A percentile compares a stretch with the other conserved stretches of the same genome.
Conservation (phyloP, 1,284 basidiomycete genomes). For the Ceratobasidium papillatum region DNA sequence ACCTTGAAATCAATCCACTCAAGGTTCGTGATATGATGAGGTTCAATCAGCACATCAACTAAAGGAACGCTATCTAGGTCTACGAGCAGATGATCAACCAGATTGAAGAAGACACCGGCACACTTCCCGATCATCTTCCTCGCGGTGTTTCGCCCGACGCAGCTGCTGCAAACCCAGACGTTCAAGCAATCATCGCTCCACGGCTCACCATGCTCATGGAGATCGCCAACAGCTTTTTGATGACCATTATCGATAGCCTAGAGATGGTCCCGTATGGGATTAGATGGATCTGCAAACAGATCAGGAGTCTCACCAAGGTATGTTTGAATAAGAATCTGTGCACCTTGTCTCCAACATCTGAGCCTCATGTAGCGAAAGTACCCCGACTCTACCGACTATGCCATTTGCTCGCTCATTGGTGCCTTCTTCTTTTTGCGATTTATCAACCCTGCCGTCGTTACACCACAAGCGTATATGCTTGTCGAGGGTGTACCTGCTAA, state of each 20-base stretch:
- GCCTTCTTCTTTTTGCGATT: constrained; percentile 99
- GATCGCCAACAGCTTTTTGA: constrained; percentile 95
- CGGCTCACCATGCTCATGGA: constrained; percentile 98
- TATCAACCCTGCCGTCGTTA: constrained; percentile 99
- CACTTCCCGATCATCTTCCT: constrained; percentile 87
- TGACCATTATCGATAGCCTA: constrained; percentile 98
- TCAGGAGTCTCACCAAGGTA: constrained; percentile 92
- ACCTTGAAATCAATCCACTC: constrained; percentile 97
- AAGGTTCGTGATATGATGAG: constrained; percentile 68
- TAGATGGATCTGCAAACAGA: constrained; percentile 99
- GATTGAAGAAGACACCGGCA: constrained; percentile 95
- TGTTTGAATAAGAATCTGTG: constrained; percentile 48
- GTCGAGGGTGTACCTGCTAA: constrained; percentile 97
- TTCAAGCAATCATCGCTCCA: constrained; percentile 96
- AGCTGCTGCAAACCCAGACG: constrained; percentile 92
- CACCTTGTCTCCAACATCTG: background rate
- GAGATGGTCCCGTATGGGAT: constrained; percentile 99
- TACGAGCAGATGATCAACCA: constrained; percentile 99
- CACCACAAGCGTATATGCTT: constrained; percentile 99
- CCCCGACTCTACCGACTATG: constrained; percentile 96
- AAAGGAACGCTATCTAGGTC: constrained; percentile 60
- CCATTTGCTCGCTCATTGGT: constrained; percentile 97
- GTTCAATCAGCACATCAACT: background rate
- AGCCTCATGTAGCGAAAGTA: constrained; percentile 82
- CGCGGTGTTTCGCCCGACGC: constrained; percentile 92